These are phyloP conservation scores for Epichloe scottii DNA, from an alignment of 2,329 filamentous ascomycete species.

Conservation along the genomic window DNA sequence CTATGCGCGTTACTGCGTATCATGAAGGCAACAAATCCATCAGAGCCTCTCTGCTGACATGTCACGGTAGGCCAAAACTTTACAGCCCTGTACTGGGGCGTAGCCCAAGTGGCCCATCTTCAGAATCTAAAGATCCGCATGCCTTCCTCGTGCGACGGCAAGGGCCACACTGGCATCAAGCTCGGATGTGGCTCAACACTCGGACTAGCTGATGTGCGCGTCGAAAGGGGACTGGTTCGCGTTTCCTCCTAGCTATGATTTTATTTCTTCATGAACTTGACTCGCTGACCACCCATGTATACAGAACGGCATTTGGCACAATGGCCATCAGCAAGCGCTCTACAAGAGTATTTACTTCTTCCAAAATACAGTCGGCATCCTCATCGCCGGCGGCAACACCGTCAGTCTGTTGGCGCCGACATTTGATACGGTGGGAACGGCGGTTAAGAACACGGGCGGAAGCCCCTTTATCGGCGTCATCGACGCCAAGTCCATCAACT, in stretches of 20 bases:
- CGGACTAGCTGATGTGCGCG: constrained; percentile 26
- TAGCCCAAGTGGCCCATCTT: constrained; percentile 29
- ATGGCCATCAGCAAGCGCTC: constrained; percentile 30
- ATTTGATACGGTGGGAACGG: constrained; percentile 27
- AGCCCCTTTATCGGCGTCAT: constrained; percentile 28
- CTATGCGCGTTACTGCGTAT: neutral
- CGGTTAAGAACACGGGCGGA: constrained; percentile 23
- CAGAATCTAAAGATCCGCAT: constrained; percentile 31
- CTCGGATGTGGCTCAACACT: constrained; percentile 29
- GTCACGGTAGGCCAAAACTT: constrained; percentile 17
- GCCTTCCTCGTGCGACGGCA: constrained; percentile 20
- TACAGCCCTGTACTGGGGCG: constrained; percentile 30
- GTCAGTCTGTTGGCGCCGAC: constrained; percentile 27
- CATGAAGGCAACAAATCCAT: neutral
- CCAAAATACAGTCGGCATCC: constrained; percentile 25
- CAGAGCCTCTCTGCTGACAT: neutral
- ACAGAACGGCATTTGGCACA: constrained; percentile 29
- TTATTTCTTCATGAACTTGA: neutral
- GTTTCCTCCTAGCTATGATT: neutral
- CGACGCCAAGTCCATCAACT: constrained; percentile 28
- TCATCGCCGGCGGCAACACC: constrained; percentile 21
- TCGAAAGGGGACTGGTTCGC: constrained; percentile 21
- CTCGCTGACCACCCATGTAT: neutral
- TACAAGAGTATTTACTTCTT: constrained; percentile 32
- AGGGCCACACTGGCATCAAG: constrained; percentile 28